A percentile compares a stretch with the other conserved stretches of the same genome.
Conservation (phyloP, 495 filamentous ascomycete genomes). For the Trichoderma reesei region DNA sequence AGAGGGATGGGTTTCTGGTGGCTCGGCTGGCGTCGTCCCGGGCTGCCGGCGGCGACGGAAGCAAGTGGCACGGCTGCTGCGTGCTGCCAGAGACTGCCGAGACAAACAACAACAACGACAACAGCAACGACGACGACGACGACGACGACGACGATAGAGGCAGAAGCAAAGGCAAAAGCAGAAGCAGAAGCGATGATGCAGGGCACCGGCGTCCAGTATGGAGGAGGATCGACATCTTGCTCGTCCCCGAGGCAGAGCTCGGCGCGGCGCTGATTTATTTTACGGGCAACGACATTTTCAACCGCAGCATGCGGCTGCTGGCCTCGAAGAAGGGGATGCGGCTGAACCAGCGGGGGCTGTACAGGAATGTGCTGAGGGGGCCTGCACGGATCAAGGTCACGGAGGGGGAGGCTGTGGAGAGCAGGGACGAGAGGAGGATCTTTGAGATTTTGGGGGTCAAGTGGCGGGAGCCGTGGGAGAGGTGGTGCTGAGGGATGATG, state of each 20-base stretch:
- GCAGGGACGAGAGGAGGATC: conserved; percentile 68
- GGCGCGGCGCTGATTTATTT: conserved; percentile 93
- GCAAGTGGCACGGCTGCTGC: conserved; percentile 88
- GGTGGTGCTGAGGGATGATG: conserved; percentile 74
- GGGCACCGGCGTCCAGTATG: conserved; percentile 48
- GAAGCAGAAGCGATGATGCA: too few relatives aligned
- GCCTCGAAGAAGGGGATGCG: conserved; percentile 78
- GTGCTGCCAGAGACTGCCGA: conserved; percentile 43
- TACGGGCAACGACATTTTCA: conserved; percentile 95
- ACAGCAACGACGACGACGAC: conserved; percentile 14
- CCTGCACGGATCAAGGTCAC: conserved; percentile 51
- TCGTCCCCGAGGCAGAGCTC: conserved; percentile 71
- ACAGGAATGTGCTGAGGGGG: conserved; percentile 60
- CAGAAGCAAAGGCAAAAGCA: too few relatives aligned
- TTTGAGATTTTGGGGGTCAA: conserved; percentile 81
- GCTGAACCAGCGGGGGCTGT: conserved; percentile 79
- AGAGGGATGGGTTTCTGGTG: conserved; percentile 47
- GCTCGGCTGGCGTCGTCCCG: conserved; percentile 35
- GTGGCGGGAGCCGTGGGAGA: conserved; percentile 73
- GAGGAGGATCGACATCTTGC: conserved; percentile 79
- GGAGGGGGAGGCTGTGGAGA: conserved; percentile 66
- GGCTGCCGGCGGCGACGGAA: conserved; percentile 29
- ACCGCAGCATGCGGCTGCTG: conserved; percentile 74
- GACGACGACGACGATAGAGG: too few relatives aligned
- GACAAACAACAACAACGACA: conserved; percentile 13